Evolutionary conservation across 768 basidiomycete species (phyloP).

Genomic region (Suillus subluteus): DNA sequence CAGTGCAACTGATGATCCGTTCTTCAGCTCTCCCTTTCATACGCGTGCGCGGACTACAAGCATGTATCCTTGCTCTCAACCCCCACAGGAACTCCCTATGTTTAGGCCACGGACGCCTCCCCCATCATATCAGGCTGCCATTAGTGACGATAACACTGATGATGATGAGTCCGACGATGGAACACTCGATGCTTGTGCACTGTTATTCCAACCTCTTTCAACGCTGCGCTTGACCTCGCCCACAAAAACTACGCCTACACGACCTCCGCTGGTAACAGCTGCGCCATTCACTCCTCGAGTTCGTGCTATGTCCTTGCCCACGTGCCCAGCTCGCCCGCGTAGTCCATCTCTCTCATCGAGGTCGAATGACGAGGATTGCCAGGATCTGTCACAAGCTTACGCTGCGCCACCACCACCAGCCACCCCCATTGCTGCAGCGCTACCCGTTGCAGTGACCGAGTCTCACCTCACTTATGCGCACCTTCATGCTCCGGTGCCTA

Average conservation of each 20-base stretch:
- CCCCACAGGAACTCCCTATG: slow-evolving; percentile 21
- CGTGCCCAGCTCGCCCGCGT: slow-evolving; percentile 16
- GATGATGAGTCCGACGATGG: slow-evolving; percentile 12
- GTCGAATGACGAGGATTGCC: slow-evolving; percentile 21
- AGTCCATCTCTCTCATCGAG: slow-evolving; percentile 20
- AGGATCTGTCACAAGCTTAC: slow-evolving; percentile 35
- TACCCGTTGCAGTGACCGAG: slow-evolving; percentile 23
- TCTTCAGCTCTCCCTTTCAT: slow-evolving; percentile 24
- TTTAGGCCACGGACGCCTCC: slow-evolving; percentile 30
- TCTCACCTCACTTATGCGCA: slow-evolving; percentile 34
- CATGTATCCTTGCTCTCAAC: slow-evolving; percentile 25
- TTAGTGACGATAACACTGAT: slow-evolving; percentile 5
- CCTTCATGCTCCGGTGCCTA: slow-evolving; percentile 22
- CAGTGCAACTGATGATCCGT: slow-evolving; percentile 23
- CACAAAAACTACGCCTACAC: slow-evolving; percentile 11
- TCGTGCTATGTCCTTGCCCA: slow-evolving; percentile 33
- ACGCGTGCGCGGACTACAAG: slow-evolving; percentile 34
- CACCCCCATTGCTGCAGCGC: slow-evolving; percentile 25
- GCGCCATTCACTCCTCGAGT: slow-evolving; percentile 22
- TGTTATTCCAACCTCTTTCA: slow-evolving; percentile 33
- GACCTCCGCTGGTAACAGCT: slow-evolving; percentile 18
- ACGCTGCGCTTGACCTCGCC: slow-evolving; percentile 19
- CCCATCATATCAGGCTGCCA: slow-evolving; percentile 26
- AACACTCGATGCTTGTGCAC: slow-evolving; percentile 26
- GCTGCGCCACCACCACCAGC: slow-evolving; percentile 31